phyloP scores from a whole-genome alignment of 345 rosid genomes.

The Aquilaria yunnanensis region DNA sequence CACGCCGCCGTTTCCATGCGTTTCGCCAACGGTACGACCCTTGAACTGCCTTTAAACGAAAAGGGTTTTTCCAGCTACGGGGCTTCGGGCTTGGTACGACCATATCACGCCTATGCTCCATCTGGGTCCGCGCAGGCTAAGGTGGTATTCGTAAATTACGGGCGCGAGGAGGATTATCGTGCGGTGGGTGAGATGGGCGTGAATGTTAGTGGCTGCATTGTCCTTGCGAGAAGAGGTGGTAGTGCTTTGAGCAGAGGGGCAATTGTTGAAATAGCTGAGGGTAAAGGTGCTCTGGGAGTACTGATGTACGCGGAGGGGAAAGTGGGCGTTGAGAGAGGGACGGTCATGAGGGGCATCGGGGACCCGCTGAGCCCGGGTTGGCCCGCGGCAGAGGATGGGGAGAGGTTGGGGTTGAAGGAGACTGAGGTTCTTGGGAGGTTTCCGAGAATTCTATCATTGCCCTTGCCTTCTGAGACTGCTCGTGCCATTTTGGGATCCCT shows the following conservation, averaged over 20 bases:
- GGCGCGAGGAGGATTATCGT: slow-evolving; percentile 66
- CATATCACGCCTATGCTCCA: slow-evolving; percentile 95
- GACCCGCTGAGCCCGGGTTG: slow-evolving; percentile 95
- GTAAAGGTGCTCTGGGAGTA: slow-evolving; percentile 69
- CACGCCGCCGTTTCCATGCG: slow-evolving; percentile 42
- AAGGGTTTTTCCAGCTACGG: slow-evolving; percentile 13
- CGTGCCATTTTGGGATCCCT: slow-evolving; percentile 59
- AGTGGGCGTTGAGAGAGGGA: slow-evolving; percentile 80
- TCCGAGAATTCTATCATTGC: slow-evolving; percentile 76
- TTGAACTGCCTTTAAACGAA: slow-evolving; percentile 39
- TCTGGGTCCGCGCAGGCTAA: slow-evolving; percentile 55
- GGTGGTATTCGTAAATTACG: slow-evolving; percentile 71
- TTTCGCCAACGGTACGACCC: slow-evolving; percentile 43
- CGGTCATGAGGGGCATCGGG: slow-evolving; percentile 89
- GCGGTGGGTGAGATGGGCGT: slow-evolving; percentile 53
- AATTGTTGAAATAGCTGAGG: slow-evolving; percentile 57
- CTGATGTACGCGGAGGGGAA: slow-evolving; percentile 61
- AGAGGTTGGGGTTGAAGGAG: slow-evolving; percentile 53
- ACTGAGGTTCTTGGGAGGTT: slow-evolving; percentile 47
- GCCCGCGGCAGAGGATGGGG: slow-evolving; percentile 72
- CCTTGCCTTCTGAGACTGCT: slow-evolving; percentile 65
- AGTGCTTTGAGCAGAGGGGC: slow-evolving; percentile 47
- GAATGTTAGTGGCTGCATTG: slow-evolving; percentile 53
- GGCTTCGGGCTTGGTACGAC: slow-evolving; percentile 33
- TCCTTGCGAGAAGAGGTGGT: slow-evolving; percentile 57